Conservation (phyloP, 2,329 filamentous ascomycete species). For the Fusarium sp. region DNA sequence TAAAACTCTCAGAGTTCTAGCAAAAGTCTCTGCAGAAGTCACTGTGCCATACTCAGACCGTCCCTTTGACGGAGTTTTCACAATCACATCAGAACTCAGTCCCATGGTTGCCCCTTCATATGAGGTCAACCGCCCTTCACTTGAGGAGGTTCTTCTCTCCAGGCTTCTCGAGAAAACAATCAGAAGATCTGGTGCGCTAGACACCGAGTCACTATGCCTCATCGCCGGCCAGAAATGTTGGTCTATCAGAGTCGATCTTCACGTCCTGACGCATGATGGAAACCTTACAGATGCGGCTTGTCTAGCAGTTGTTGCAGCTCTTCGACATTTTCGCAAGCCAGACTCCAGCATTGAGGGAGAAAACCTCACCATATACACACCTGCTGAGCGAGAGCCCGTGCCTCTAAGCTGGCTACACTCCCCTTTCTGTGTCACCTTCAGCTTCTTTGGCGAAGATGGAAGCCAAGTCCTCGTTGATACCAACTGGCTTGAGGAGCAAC, state of each 20-base stretch:
- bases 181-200: slow-evolving; percentile 87
- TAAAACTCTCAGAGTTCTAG: slow-evolving; percentile 70
- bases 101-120: slow-evolving; percentile 92
- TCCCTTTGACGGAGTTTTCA: slow-evolving; percentile 95
- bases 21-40: slow-evolving; percentile 87
- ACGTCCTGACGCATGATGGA: slow-evolving; percentile 90
- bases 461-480: slow-evolving; percentile 75
- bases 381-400: slow-evolving; percentile 88
- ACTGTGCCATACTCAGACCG: slow-evolving; percentile 85
- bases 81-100: slow-evolving; percentile 87
- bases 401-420: slow-evolving; percentile 90
- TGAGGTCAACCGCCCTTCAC: slow-evolving; percentile 83
- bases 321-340: slow-evolving; percentile 90
- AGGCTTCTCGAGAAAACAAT: slow-evolving; percentile 93
- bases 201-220: slow-evolving; percentile 95
- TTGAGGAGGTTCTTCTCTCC: slow-evolving; percentile 85
- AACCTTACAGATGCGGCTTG: slow-evolving; percentile 88
- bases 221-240: slow-evolving; percentile 91
- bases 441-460: slow-evolving; percentile 78
- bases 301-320: slow-evolving; percentile 83
- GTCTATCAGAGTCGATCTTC: slow-evolving; percentile 88
- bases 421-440: slow-evolving; percentile 90
- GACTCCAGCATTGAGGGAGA: slow-evolving; percentile 89
- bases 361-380: slow-evolving; percentile 81
- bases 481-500: slow-evolving; percentile 77